phyloP scores from a whole-genome alignment of 495 filamentous ascomycete genomes.

The Aeminium ludgeri region DNA sequence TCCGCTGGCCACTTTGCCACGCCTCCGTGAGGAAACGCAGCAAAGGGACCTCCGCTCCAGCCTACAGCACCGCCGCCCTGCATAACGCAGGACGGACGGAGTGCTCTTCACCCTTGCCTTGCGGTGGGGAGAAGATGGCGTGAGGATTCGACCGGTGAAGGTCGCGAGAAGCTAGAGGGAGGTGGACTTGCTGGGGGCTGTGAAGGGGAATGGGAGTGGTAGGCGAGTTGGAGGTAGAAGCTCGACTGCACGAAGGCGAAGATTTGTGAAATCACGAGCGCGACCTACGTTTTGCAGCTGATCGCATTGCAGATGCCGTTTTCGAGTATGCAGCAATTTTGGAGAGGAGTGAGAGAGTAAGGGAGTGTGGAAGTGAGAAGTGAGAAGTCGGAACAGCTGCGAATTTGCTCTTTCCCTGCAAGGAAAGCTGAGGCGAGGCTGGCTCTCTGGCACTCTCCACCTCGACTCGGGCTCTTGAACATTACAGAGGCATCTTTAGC shows the following conservation, averaged over 20 bases:
- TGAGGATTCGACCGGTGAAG: background rate
- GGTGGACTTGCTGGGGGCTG: slow-evolving; percentile 1
- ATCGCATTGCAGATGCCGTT: too few species aligned
- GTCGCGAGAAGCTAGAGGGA: slow-evolving; percentile 1
- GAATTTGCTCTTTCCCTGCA: too few species aligned
- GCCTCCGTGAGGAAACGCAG: background rate
- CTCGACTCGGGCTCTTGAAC: background rate
- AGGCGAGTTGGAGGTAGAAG: background rate
- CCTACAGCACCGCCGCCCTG: background rate
- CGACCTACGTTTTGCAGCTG: background rate
- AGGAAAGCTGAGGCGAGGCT: background rate
- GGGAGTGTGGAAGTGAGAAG: too few species aligned
- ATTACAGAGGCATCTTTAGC: too few species aligned
- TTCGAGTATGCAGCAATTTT: too few species aligned
- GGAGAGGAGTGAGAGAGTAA: too few species aligned
- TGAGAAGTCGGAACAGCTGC: too few species aligned
- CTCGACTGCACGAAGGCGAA: background rate
- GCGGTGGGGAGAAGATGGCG: background rate
- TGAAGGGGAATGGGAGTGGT: background rate
- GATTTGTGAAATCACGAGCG: background rate
- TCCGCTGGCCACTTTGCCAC: background rate
- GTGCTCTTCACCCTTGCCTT: background rate
- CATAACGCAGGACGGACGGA: background rate
- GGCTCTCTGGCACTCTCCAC: background rate
- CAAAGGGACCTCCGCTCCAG: background rate